Conservation (phyloP, 805 yeast species). For the Brettanomyces bruxellensis region DNA sequence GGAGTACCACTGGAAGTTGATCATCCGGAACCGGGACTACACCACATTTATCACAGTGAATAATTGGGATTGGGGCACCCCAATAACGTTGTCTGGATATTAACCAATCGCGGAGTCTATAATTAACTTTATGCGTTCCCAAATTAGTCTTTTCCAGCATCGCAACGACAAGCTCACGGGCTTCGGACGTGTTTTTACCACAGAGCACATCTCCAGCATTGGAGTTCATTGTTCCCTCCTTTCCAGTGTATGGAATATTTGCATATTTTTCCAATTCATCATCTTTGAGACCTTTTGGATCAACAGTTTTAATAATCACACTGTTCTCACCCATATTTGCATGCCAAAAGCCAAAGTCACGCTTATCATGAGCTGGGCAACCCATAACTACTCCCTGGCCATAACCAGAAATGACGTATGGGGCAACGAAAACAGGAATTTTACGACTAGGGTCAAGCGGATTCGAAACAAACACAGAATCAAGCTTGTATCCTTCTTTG, state of each 20-base stretch:
- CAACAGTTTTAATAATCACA: constrained; percentile 34
- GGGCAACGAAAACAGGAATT: constrained; percentile 81
- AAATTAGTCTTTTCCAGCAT: constrained; percentile 13
- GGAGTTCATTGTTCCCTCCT: constrained; percentile 39
- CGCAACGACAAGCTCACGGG: constrained; percentile 33
- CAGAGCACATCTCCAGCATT: constrained; percentile 36
- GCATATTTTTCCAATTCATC: constrained; percentile 6
- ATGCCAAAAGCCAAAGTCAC: constrained; percentile 80
- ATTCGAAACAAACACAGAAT: constrained; percentile 35
- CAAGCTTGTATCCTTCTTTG: constrained; percentile 51
- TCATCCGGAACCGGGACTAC: constrained; percentile 85
- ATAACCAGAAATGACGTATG: constrained; percentile 76
- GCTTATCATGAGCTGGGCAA: constrained; percentile 85
- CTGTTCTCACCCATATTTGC: constrained; percentile 41
- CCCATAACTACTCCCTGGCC: constrained; percentile 98
- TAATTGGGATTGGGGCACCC: constrained; percentile 98
- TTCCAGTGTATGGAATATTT: constrained; percentile 27
- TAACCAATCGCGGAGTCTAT: constrained; percentile 83
- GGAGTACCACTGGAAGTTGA: constrained; percentile 77
- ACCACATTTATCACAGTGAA: constrained; percentile 84
- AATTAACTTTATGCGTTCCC: constrained; percentile 46
- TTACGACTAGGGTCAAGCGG: constrained; percentile 44
- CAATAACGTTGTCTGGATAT: constrained; percentile 92
- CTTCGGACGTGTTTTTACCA: constrained; percentile 44
- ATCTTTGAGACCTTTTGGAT: constrained; percentile 19